Base-by-base conservation (phyloP, 129 eudicot genomes). In the Escallonia herrerae region DNA sequence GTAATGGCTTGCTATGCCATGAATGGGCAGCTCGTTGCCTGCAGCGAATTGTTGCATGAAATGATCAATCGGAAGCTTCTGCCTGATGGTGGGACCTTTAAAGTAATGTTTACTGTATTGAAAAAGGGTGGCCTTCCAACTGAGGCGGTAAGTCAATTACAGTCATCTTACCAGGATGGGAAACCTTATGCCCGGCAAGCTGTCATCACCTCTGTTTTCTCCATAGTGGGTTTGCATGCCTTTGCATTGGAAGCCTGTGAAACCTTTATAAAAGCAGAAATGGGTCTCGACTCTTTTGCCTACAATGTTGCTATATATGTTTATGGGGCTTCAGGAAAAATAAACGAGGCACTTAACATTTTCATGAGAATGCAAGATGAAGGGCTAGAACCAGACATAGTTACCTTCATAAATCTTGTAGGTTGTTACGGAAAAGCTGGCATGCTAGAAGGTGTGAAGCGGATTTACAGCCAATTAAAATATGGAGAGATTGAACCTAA, bases 1-100 rank as follows among this genome's bases (percentile, higher is more conserved):
- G 91, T 81, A 51, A 90, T 90, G 95, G 82, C 95, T n/a, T 82
- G 90, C 41, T 87, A 84, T 54, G 93, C 86, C 51, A 70, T 90
- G 72, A 76, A 69, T 13, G 94, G 95, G 43, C 85, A 77, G 45
- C 73, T 91, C 47, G 40, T 50, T 44, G 85, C 81, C 56, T 87
- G 97, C 66, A 90, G 87, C n/a, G 75, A 84, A 68, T 55, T 87
- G 69, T 50, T 91, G 76, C 76, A 76, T 37, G 88, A 91, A 46
- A 87, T 91, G 95, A 8, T 84, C 58, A 70, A 50, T 5, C 33
- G 44, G 67, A 80, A 84, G 70, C 58, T 91, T 22, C 40, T 66
- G 15, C 95, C 86, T 7, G 79, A 83, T 14, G 15, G 5, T 6
- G 75, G 78, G 67, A 87, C 86, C 45, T 82, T 84, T 64, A 90